Conservation (phyloP, 768 basidiomycete genomes). For the Jaapia argillacea region DNA sequence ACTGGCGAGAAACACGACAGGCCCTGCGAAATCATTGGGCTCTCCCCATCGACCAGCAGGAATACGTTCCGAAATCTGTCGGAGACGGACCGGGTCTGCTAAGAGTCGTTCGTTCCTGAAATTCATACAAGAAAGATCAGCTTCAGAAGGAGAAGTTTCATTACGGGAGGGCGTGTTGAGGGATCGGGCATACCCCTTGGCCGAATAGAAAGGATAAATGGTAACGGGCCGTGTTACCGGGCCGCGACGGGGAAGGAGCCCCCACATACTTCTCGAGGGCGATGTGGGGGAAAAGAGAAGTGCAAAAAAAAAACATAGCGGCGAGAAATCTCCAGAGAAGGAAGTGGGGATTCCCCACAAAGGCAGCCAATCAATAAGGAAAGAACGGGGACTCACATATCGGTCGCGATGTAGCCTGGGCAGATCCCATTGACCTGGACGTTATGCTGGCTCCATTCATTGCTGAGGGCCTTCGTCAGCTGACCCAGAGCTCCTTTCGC, state of each 20-base stretch:
- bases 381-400: constrained; percentile 50
- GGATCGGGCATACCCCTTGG: not conserved
- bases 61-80: constrained; percentile 64
- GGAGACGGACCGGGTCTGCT: constrained; percentile 46
- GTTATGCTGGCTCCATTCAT: constrained; percentile 87
- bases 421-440: constrained; percentile 85
- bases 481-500: constrained; percentile 85
- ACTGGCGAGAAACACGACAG: constrained; percentile 56
- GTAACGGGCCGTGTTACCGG: constrained; percentile 9
- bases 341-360: not conserved
- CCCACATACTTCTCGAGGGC: too few species aligned
- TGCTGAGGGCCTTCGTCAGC: constrained; percentile 82
- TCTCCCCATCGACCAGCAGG: constrained; percentile 60
- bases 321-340: constrained; percentile 6
- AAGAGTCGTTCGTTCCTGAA: constrained; percentile 57
- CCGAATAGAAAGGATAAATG: constrained; percentile 6
- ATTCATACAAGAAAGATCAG: constrained; percentile 5
- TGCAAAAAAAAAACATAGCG: too few species aligned
- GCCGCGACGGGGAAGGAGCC: too few species aligned
- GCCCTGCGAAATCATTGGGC: constrained; percentile 59
- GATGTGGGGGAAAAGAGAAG: too few species aligned
- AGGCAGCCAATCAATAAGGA: constrained; percentile 5
- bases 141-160: too few species aligned
- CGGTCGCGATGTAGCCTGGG: constrained; percentile 84
- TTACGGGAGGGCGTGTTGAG: not conserved